Percentiles rank a stretch among this genome's conserved stretches.
Conservation (phyloP, 139 green algal genomes). For the Eudorina sp. region DNA sequence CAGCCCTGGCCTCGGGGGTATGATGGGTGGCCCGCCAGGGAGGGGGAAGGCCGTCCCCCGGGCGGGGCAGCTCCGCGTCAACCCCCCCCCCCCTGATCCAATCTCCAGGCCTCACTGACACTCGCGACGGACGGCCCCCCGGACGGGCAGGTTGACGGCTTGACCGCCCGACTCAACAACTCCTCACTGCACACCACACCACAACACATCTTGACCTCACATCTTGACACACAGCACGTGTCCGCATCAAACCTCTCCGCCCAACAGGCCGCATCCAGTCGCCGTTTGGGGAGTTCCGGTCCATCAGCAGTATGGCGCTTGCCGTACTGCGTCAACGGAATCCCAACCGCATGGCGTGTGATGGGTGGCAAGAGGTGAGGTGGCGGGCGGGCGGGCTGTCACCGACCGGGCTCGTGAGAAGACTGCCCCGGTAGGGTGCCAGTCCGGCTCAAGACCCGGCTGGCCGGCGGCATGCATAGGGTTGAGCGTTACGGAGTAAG, state of each 20-base stretch:
- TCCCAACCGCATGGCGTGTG: slow-evolving; percentile 70
- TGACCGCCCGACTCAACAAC: too few relatives aligned
- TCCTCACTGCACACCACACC: background rate
- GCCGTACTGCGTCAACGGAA: slow-evolving; percentile 74
- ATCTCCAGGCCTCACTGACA: background rate
- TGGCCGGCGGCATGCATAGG: background rate
- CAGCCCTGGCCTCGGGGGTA: too few relatives aligned
- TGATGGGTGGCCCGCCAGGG: too few relatives aligned
- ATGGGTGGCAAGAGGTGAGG: slow-evolving; percentile 79
- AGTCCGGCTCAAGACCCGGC: background rate
- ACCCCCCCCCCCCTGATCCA: background rate
- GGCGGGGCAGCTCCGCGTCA: too few relatives aligned
- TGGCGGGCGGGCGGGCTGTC: background rate
- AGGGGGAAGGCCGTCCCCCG: too few relatives aligned
- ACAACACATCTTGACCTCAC: background rate
- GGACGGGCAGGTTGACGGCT: too few relatives aligned
- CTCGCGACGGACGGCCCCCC: too few relatives aligned
- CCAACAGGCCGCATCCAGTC: slow-evolving; percentile 67
- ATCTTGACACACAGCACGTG: too few relatives aligned
- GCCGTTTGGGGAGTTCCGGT: slow-evolving; percentile 59
- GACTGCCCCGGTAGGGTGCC: background rate
- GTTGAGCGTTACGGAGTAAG: background rate
- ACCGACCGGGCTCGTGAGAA: too few relatives aligned
- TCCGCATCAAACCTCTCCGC: background rate
- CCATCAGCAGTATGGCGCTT: slow-evolving; percentile 79